Evolutionary conservation across 2,329 filamentous ascomycete genomes (phyloP), one percentile per base, ranked within the genome.

Genomic region (Ophiosphaerella korrae): DNA sequence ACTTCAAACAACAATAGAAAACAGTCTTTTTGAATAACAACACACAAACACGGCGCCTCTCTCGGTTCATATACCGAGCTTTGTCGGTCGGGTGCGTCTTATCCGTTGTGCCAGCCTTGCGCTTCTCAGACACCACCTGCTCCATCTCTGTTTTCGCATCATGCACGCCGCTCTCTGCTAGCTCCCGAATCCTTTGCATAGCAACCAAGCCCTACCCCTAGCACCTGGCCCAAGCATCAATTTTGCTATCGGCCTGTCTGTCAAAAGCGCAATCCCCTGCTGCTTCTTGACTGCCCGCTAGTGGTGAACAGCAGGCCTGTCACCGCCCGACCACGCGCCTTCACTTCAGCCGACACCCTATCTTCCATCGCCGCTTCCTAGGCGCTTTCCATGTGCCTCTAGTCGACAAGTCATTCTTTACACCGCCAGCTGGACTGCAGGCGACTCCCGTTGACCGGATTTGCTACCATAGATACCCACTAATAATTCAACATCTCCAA

Each of bases 261-360:
- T 58, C 55, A 62, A 62, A 56, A 62, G 49, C 54, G 48, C 32
- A 50, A 39, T 50, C 58, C 64, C 60, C 56, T 66, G 63, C 68
- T 67, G 50, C 61, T 68, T 66, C 59, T 67, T 54, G 41, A 50
- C 55, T 53, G 47, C 54, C 64, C 53, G 50, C 55, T 56, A 64
- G 70, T 69, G 68, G 67, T 72, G 63, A 61, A 62, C 71, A 74
- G 71, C 71, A 49, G 71, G 71, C 52, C 71, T 74, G 71, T 73
- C 59, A 69, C 68, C 65, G 71, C 64, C n/a, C 35, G 29, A 40
- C 9, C 37, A 53, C 54, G 44, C 45, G 54, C 57, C 36, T 53
- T 53, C 53, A 50, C 53, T 54, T 23, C 18, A 49, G 21, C 40
- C 49, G 45, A 42, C 14, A 29, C 48, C 40, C 35, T 37, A 46